Evolutionary conservation across 371 early-diverging fungal genomes (phyloP).

Genomic region (Saksenaea vasiformis): DNA sequence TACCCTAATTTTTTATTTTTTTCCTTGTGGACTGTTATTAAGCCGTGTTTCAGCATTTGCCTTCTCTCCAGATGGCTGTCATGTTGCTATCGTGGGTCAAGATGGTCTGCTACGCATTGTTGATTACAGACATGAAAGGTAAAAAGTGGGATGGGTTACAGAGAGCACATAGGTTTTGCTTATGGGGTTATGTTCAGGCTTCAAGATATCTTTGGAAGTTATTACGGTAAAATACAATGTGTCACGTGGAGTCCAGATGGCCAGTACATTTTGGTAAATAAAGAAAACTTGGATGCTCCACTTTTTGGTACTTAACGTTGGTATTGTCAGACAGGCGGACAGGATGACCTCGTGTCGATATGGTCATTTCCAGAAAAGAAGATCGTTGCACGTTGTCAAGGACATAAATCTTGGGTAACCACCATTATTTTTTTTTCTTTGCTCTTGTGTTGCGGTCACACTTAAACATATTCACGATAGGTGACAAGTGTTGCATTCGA

Average conservation of each 20-base stretch:
- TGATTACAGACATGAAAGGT: conserved; percentile 65
- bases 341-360: conserved; percentile 92
- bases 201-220: conserved; percentile 70
- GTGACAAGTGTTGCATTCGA: conserved; percentile 88
- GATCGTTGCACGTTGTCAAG: conserved; percentile 84
- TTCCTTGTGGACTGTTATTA: neutral
- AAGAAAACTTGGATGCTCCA: neutral
- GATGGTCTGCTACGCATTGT: conserved; percentile 76
- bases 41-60: conserved; percentile 51
- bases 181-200: conserved; percentile 39
- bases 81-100: conserved; percentile 71
- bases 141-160: neutral
- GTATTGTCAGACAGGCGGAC: conserved; percentile 67
- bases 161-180: neutral
- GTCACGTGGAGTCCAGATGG: conserved; percentile 91
- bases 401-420: conserved; percentile 89
- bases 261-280: conserved; percentile 77
- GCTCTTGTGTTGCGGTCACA: neutral
- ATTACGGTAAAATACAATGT: conserved; percentile 82
- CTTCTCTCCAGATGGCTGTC: conserved; percentile 82
- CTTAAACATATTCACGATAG: conserved; percentile 25
- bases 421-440: conserved; percentile 12
- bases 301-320: neutral
- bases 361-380: conserved; percentile 77
- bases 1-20: no score